Percentiles rank a stretch among this genome's conserved stretches.
phyloP scores from a whole-genome alignment of 2,329 filamentous ascomycete species.

The Colletotrichum sublineola region DNA sequence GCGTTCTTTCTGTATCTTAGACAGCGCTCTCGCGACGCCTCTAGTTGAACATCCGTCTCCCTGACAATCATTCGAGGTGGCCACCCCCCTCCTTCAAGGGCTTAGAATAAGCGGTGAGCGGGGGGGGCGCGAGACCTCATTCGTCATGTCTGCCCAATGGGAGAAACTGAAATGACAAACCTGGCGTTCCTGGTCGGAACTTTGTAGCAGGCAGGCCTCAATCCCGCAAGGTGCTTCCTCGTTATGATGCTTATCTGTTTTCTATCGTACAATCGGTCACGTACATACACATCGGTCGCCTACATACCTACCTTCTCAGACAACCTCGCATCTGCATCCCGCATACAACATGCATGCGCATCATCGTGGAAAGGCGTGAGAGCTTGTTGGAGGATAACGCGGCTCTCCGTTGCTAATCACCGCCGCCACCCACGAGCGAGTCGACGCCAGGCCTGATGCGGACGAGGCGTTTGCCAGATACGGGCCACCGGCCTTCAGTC shows the following conservation, averaged over 20 bases:
- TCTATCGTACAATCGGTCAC: no score
- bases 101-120: conserved; percentile 33
- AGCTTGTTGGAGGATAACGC: background rate
- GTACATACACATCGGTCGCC: no score
- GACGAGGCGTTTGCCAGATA: conserved; percentile 25
- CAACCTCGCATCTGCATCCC: conserved; percentile 20
- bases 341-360: conserved; percentile 20
- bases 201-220: background rate
- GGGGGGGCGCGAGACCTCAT: background rate
- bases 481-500: conserved; percentile 15
- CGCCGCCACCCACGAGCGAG: background rate
- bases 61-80: conserved; percentile 7
- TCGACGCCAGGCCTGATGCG: conserved; percentile 11
- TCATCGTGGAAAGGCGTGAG: background rate
- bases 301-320: conserved; percentile 32
- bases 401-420: background rate
- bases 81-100: no score
- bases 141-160: conserved; percentile 11
- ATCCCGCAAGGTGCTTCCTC: conserved; percentile 6
- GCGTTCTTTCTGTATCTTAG: background rate
- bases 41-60: conserved; percentile 1
- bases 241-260: background rate
- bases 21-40: conserved; percentile 6
- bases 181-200: conserved; percentile 24
- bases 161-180: conserved; percentile 5